Evolutionary conservation across 139 green algal species (phyloP).

Genomic region (Chlorella sp.): DNA sequence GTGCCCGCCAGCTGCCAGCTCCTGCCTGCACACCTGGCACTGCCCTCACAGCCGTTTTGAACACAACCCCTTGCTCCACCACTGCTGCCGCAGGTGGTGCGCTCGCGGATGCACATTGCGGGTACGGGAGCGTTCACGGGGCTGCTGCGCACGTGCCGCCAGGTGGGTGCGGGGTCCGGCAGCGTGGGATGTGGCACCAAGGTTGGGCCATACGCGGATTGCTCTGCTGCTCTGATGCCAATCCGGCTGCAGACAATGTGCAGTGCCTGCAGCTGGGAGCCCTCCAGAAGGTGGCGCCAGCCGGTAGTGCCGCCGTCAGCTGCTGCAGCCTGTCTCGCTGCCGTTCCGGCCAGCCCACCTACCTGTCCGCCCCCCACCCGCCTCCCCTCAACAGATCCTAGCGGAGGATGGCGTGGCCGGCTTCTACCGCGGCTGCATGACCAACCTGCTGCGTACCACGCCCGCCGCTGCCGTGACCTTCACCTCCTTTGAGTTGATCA

Average conservation of each 20-base stretch:
- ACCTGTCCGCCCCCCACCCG: neutral
- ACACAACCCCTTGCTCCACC: no score
- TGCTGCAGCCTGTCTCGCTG: no score
- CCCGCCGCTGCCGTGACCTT: slow-evolving; percentile 98
- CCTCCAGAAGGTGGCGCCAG: no score
- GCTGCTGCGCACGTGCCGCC: slow-evolving; percentile 53
- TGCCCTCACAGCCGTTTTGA: no score
- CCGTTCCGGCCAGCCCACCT: no score
- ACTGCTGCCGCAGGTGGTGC: slow-evolving; percentile 59
- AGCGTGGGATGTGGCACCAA: no score
- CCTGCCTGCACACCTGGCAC: no score
- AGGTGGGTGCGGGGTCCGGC: slow-evolving; percentile 55
- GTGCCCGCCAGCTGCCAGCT: no score
- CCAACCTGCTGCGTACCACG: slow-evolving; percentile 96
- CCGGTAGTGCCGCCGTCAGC: neutral
- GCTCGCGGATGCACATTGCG: slow-evolving; percentile 92
- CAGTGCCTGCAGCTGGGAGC: no score
- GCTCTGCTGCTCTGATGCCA: no score
- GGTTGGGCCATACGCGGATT: no score
- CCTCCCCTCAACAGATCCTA: slow-evolving; percentile 45
- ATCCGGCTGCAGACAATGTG: no score
- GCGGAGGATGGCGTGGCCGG: slow-evolving; percentile 69
- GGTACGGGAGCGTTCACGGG: slow-evolving; percentile 81
- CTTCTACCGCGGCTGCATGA: slow-evolving; percentile 87
- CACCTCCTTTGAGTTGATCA: slow-evolving; percentile 96